Conservation (phyloP, 2,329 filamentous ascomycete genomes). For the Didymella keratinophila region DNA sequence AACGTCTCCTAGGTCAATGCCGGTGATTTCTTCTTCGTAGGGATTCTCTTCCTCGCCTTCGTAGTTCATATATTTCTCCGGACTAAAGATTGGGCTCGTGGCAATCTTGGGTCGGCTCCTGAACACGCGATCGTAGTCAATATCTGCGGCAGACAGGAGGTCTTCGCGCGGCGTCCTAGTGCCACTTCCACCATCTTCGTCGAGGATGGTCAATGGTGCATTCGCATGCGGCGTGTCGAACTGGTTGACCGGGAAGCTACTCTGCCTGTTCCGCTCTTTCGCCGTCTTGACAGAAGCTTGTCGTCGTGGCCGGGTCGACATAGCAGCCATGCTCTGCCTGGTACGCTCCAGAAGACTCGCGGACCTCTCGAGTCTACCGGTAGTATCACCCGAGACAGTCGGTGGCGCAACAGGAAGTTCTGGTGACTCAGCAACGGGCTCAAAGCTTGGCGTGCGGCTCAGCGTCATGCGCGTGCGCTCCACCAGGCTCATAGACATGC, state of each 20-base stretch:
- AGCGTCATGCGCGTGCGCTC: conserved; percentile 59
- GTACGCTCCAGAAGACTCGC: conserved; percentile 71
- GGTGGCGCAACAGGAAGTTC: conserved; percentile 16
- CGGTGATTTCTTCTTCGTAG: conserved; percentile 39
- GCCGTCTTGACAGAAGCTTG: conserved; percentile 17
- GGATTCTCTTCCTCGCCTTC: conserved; percentile 18
- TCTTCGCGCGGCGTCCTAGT: conserved; percentile 68
- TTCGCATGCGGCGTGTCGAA: conserved; percentile 63
- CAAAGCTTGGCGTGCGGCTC: conserved; percentile 44
- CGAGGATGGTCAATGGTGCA: too few species aligned
- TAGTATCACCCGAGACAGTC: conserved; percentile 20
- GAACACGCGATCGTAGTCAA: conserved; percentile 83
- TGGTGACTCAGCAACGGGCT: conserved; percentile 38
- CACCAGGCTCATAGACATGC: conserved; percentile 54
- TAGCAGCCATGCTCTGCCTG: conserved; percentile 76
- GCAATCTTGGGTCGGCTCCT: conserved; percentile 82
- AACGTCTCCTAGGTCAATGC: conserved; percentile 43
- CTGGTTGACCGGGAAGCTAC: conserved; percentile 62
- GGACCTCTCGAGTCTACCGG: conserved; percentile 14
- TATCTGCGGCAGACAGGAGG: conserved; percentile 71
- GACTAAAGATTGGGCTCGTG: conserved; percentile 68
- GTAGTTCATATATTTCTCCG: conserved; percentile 18
- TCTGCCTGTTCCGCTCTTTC: conserved; percentile 23
- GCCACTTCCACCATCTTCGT: too few species aligned
- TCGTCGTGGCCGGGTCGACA: conserved; percentile 15